Conservation (phyloP, 768 basidiomycete genomes). For the Tylopilus plumbeoviolaceoides region DNA sequence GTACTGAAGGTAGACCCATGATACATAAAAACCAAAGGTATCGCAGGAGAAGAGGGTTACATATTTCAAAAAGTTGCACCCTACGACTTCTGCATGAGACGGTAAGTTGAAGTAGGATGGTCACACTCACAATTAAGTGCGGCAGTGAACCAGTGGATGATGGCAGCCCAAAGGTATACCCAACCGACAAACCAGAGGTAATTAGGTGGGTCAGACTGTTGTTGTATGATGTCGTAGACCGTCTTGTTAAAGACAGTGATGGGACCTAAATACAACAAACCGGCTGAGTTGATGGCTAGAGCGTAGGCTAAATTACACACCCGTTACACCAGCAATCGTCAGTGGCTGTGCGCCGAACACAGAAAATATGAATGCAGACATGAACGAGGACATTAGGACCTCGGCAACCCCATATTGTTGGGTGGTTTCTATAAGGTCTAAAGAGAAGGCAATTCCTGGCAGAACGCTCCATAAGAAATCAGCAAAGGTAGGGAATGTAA, state of each 20-base stretch:
- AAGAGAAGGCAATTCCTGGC: conserved; percentile 87
- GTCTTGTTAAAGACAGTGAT: conserved; percentile 93
- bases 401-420: conserved; percentile 87
- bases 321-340: conserved; percentile 89
- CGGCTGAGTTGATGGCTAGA: not conserved
- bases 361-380: conserved; percentile 86
- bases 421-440: conserved; percentile 90
- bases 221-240: conserved; percentile 70
- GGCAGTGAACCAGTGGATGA: conserved; percentile 81
- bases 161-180: conserved; percentile 90
- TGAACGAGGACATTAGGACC: conserved; percentile 77
- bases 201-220: conserved; percentile 53
- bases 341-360: conserved; percentile 88
- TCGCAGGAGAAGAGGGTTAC: conserved; percentile 90
- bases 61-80: conserved; percentile 80
- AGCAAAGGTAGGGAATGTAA: not conserved
- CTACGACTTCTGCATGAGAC: conserved; percentile 32
- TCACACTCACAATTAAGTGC: conserved; percentile 59
- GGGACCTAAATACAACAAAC: conserved; percentile 48
- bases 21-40: conserved; percentile 90
- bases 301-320: conserved; percentile 30
- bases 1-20: conserved; percentile 87
- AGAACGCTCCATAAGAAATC: conserved; percentile 50
- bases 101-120: not conserved
- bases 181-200: conserved; percentile 89